phyloP scores from a whole-genome alignment of 805 yeast genomes.

The Wickerhamomyces chaumierensis region DNA sequence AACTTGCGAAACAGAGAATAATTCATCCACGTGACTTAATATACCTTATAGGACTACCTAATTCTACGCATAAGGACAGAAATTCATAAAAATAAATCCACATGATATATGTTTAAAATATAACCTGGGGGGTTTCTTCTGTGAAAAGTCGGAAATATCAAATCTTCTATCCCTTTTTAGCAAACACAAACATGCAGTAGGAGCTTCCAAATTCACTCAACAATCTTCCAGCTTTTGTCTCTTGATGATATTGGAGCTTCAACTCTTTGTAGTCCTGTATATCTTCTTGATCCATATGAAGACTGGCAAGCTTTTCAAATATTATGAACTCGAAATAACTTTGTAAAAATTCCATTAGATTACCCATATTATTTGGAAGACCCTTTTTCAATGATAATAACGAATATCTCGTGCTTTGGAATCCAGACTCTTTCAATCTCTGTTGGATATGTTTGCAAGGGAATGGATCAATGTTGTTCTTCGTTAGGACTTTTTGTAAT shows the following conservation, averaged over 20 bases:
- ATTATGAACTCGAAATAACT: conserved; percentile 13
- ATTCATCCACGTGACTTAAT: too few relatives aligned
- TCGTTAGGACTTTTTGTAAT: conserved; percentile 6
- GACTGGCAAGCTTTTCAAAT: conserved; percentile 9
- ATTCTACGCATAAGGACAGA: too few relatives aligned
- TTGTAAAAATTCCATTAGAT: conserved; percentile 13
- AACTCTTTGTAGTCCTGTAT: conserved; percentile 8
- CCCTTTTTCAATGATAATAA: conserved; percentile 14
- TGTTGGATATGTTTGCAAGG: conserved; percentile 13
- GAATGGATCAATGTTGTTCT: conserved; percentile 15
- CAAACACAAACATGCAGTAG: conserved; percentile 15
- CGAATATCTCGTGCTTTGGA: conserved; percentile 10
- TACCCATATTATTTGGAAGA: conserved; percentile 12
- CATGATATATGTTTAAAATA: too few relatives aligned
- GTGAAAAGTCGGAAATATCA: too few relatives aligned
- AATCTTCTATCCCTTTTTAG: conserved; percentile 10
- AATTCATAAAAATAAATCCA: too few relatives aligned
- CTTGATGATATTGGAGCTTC: conserved; percentile 12
- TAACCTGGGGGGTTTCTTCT: too few relatives aligned
- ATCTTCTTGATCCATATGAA: conserved; percentile 8
- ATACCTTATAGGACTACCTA: too few relatives aligned
- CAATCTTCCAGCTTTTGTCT: conserved; percentile 9
- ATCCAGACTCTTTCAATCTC: conserved; percentile 15
- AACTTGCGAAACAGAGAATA: too few relatives aligned
- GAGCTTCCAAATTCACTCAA: conserved; percentile 14